A percentile compares a stretch with the other conserved stretches of the same genome.
Conservation (phyloP, 2,329 filamentous ascomycete species). For the Lasiodiplodia sp. region DNA sequence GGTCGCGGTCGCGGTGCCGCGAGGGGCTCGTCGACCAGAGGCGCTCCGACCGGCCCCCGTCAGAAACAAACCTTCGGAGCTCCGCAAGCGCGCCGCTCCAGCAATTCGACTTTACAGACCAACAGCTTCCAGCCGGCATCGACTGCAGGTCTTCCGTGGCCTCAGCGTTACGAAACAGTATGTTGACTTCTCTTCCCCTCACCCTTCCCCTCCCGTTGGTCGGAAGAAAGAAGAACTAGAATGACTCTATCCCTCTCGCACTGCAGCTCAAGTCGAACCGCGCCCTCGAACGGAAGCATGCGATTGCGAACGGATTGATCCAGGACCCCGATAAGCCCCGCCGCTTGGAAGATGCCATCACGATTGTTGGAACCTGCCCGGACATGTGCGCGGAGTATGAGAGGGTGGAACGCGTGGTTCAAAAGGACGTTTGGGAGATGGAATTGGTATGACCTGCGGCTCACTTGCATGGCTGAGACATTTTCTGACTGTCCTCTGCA, state of each 20-base stretch:
- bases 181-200: slow-evolving; percentile 7
- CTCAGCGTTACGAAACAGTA: slow-evolving; percentile 30
- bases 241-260: slow-evolving; percentile 25
- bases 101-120: slow-evolving; percentile 5
- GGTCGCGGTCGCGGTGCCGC: slow-evolving; percentile 4
- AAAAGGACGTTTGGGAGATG: slow-evolving; percentile 66
- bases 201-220: slow-evolving; percentile 1
- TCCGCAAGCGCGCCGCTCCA: slow-evolving; percentile 17
- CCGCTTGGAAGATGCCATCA: slow-evolving; percentile 66
- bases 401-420: slow-evolving; percentile 66
- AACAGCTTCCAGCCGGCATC: slow-evolving; percentile 18
- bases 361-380: slow-evolving; percentile 66
- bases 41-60: slow-evolving; percentile 19
- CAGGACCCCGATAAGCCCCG: slow-evolving; percentile 68
- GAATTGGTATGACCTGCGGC: slow-evolving; percentile 59
- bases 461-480: neutral
- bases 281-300: slow-evolving; percentile 36
- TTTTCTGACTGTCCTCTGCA: slow-evolving; percentile 40
- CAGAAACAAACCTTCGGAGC: slow-evolving; percentile 15
- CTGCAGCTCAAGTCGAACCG: slow-evolving; percentile 33
- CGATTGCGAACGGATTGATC: slow-evolving; percentile 62
- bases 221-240: slow-evolving; percentile 24
- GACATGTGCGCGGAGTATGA: slow-evolving; percentile 72
- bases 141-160: slow-evolving; percentile 13
- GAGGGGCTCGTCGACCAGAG: slow-evolving; percentile 13